These are phyloP conservation scores for Rhypophila decipiens DNA, from an alignment of 495 filamentous ascomycete genomes.

Conservation along the genomic window DNA sequence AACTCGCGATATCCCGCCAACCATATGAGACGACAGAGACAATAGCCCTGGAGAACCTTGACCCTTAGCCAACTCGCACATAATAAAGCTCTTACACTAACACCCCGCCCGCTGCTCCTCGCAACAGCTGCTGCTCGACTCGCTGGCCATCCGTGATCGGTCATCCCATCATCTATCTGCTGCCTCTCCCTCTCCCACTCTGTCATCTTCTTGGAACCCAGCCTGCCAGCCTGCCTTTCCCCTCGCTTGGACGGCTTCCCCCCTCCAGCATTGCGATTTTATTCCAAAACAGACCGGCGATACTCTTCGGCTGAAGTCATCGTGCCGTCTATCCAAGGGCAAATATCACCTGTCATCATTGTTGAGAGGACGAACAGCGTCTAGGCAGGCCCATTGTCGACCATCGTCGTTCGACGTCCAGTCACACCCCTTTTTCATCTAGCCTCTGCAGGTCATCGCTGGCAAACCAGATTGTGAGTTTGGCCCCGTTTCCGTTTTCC, in stretches of 20 bases:
- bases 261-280: conserved; percentile 9
- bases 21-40: conserved; percentile 16
- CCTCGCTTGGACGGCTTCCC: conserved; percentile 17
- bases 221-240: neutral
- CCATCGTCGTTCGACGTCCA: conserved; percentile 3
- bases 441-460: neutral
- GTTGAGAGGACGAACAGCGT: conserved; percentile 12
- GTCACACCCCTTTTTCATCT: conserved; percentile 9
- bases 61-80: conserved; percentile 18
- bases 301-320: conserved; percentile 22
- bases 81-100: conserved; percentile 19
- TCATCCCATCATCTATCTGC: neutral
- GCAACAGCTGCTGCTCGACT: too few relatives aligned
- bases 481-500: conserved; percentile 7
- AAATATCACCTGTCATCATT: conserved; percentile 8
- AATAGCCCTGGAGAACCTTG: conserved; percentile 18
- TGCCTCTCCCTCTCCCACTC: conserved; percentile 9
- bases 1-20: conserved; percentile 16
- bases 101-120: conserved; percentile 9
- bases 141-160: neutral
- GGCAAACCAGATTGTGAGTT: neutral
- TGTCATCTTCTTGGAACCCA: conserved; percentile 1
- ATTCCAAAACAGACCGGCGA: conserved; percentile 15
- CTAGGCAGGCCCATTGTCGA: too few relatives aligned
- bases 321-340: conserved; percentile 14